These are phyloP conservation scores for Epipyxis sp. DNA, from an alignment of 108 stramenopile genomes.

Conservation along the genomic window DNA sequence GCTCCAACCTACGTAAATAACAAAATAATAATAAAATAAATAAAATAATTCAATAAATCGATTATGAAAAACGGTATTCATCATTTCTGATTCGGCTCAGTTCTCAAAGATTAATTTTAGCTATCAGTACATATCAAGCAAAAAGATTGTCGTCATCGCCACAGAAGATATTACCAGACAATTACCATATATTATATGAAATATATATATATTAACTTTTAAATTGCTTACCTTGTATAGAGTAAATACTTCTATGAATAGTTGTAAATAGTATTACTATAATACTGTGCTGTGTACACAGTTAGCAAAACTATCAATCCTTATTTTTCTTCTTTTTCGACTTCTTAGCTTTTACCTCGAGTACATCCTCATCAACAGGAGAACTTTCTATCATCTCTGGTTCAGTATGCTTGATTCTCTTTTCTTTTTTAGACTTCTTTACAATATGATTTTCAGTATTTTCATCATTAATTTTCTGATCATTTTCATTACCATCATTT, in stretches of 20 bases:
- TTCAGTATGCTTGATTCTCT: slow-evolving; percentile 35
- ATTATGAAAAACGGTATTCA: neutral
- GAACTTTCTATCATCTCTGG: slow-evolving; percentile 25
- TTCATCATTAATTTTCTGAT: slow-evolving; percentile 7
- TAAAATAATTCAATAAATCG: neutral
- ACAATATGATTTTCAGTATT: slow-evolving; percentile 33
- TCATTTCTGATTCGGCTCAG: neutral
- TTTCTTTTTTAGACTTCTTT: slow-evolving; percentile 42
- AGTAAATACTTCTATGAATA: neutral
- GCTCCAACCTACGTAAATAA: neutral
- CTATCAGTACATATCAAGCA: neutral
- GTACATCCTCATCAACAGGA: too few relatives aligned
- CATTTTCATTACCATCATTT: slow-evolving; percentile 27
- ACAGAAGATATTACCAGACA: neutral
- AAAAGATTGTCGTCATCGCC: neutral
- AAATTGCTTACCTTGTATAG: neutral
- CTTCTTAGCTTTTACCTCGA: too few relatives aligned
- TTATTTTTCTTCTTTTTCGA: too few relatives aligned
- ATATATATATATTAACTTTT: neutral
- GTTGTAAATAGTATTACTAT: neutral
- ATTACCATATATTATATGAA: too few relatives aligned
- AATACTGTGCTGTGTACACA: neutral
- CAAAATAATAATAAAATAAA: neutral
- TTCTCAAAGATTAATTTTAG: slow-evolving; percentile 24
- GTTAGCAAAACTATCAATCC: too few relatives aligned